phyloP scores from a whole-genome alignment of 2,329 filamentous ascomycete species.

The Microdochium nivale region DNA sequence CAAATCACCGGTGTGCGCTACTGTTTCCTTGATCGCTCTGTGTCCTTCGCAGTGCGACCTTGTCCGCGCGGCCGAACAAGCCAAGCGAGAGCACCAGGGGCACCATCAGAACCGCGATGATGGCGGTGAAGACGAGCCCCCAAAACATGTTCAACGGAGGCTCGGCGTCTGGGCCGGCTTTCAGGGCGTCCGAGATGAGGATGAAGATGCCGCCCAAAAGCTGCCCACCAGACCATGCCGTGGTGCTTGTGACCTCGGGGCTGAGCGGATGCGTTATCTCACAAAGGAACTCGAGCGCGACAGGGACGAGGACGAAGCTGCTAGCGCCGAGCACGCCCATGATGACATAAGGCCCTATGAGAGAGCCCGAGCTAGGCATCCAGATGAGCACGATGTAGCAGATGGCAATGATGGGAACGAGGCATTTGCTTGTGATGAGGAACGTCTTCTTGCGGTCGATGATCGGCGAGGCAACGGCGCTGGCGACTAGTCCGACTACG shows the following conservation, averaged over 20 bases:
- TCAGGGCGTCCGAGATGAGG: constrained; percentile 69
- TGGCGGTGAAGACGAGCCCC: constrained; percentile 71
- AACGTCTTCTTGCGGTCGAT: constrained; percentile 81
- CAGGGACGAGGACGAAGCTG: constrained; percentile 71
- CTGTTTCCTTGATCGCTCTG: constrained; percentile 27
- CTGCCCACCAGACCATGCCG: constrained; percentile 84
- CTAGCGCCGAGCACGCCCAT: constrained; percentile 70
- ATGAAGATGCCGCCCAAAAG: constrained; percentile 79
- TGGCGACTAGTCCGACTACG: constrained; percentile 70
- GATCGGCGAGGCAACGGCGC: constrained; percentile 71
- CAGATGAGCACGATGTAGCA: constrained; percentile 73
- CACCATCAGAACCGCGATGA: constrained; percentile 54
- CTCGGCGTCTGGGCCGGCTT: constrained; percentile 36
- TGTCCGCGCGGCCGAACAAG: constrained; percentile 52
- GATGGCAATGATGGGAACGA: constrained; percentile 66
- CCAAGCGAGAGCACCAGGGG: constrained; percentile 64
- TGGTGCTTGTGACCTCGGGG: constrained; percentile 74
- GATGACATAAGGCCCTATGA: constrained; percentile 66
- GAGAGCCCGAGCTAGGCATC: constrained; percentile 50
- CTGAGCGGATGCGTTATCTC: constrained; percentile 82
- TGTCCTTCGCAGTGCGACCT: constrained; percentile 41
- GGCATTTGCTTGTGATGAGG: constrained; percentile 60
- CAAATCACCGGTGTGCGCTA: background rate
- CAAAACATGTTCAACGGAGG: constrained; percentile 67
- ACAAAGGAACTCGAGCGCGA: constrained; percentile 78